phyloP scores from a whole-genome alignment of 164 flowering plant genomes.

The Buxus sempervirens region DNA sequence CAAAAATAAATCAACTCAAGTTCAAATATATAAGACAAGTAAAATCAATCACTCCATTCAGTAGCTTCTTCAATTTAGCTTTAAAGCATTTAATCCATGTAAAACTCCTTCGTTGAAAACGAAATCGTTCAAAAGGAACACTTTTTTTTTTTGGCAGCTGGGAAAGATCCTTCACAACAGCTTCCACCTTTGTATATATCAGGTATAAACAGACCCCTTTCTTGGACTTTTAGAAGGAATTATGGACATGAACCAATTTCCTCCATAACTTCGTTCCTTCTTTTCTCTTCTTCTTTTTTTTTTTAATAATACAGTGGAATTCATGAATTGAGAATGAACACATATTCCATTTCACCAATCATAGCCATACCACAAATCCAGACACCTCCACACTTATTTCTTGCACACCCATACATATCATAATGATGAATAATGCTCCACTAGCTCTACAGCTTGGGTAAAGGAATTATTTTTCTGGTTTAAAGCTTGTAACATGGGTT shows the following conservation, averaged over 20 bases:
- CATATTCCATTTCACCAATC: neutral
- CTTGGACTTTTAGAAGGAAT: neutral
- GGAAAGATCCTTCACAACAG: neutral
- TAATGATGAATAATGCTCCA: neutral
- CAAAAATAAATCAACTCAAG: conserved; percentile 1
- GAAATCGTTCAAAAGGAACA: neutral
- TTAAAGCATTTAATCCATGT: conserved; percentile 5
- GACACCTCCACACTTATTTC: neutral
- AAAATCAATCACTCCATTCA: conserved; percentile 7
- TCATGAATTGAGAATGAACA: neutral
- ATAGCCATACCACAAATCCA: neutral
- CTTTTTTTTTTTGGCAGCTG: neutral
- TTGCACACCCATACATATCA: neutral
- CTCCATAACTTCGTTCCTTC: neutral
- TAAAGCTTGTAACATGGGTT: neutral
- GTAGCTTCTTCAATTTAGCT: conserved; percentile 4
- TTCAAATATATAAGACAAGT: conserved; percentile 4
- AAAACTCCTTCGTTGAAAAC: neutral
- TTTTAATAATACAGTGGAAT: neutral
- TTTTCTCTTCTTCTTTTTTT: too few species aligned
- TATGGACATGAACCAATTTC: neutral
- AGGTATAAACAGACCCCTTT: neutral
- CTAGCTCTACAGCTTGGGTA: neutral
- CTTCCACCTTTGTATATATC: conserved; percentile 1
- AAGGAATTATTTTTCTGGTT: neutral